phyloP scores from a whole-genome alignment of 257 asterid genomes.

The Galeopsis tetrahit region DNA sequence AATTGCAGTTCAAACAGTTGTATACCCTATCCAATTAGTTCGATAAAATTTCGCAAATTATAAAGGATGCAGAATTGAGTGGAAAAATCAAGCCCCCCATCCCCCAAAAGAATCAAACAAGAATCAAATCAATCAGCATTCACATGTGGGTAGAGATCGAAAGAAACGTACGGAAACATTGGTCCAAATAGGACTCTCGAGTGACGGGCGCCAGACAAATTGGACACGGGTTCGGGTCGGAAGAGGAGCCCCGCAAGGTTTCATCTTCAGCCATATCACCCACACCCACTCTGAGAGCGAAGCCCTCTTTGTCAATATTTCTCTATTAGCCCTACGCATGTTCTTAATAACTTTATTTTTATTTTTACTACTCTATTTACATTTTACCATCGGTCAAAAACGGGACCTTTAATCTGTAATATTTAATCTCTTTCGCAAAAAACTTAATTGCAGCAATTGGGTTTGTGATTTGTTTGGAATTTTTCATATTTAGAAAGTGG shows the following conservation, averaged over 20 bases:
- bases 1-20: neutral
- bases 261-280: conserved; percentile 36
- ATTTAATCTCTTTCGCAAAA: neutral
- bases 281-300: neutral
- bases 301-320: neutral
- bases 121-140: neutral
- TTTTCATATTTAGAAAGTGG: neutral
- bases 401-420: no score
- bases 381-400: no score
- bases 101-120: neutral
- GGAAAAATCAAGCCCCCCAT: neutral
- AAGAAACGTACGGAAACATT: conserved; percentile 68
- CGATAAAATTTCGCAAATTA: neutral
- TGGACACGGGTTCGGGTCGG: conserved; percentile 55
- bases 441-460: neutral
- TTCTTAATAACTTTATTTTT: neutral
- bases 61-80: neutral
- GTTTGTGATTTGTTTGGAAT: neutral
- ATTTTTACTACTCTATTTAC: neutral
- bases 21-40: neutral
- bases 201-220: conserved; percentile 59
- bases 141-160: conserved; percentile 9
- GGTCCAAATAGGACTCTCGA: conserved; percentile 67
- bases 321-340: neutral
- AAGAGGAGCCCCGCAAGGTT: conserved; percentile 36